Percentiles rank a stretch among this genome's conserved stretches.
These are phyloP conservation scores for Myxozyma mucilagina DNA, from an alignment of 805 yeast genomes.

Conservation along the genomic window DNA sequence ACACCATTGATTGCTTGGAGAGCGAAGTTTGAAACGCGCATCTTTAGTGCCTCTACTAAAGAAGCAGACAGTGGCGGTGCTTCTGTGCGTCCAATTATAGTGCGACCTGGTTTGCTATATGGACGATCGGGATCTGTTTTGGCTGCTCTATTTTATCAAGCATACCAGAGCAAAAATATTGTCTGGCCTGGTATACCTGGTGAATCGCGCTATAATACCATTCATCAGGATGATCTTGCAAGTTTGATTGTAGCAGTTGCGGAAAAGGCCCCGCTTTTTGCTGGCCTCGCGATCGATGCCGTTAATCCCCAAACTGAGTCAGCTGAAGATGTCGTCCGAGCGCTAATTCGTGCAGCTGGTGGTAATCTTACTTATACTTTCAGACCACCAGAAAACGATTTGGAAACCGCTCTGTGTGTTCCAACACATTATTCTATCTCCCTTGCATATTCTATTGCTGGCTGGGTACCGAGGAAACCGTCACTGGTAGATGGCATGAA, in stretches of 20 bases:
- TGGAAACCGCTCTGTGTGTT: conserved; percentile 12
- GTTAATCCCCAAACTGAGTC: conserved; percentile 13
- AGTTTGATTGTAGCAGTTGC: conserved; percentile 9
- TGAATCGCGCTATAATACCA: conserved; percentile 11
- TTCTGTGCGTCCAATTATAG: conserved; percentile 12
- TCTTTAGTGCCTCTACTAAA: conserved; percentile 4
- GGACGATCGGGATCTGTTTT: conserved; percentile 17
- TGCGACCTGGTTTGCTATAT: conserved; percentile 19
- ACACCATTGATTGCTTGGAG: conserved; percentile 18
- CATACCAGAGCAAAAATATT: conserved; percentile 7
- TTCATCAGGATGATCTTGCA: conserved; percentile 21
- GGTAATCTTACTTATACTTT: conserved; percentile 7
- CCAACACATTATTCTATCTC: conserved; percentile 6
- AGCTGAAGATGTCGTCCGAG: conserved; percentile 12
- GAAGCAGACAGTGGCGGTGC: conserved; percentile 8
- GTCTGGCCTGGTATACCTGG: conserved; percentile 19
- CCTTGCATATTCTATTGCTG: conserved; percentile 12
- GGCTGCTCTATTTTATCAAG: conserved; percentile 9
- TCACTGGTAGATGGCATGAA: conserved; percentile 22
- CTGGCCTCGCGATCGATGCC: conserved; percentile 17
- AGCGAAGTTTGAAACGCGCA: conserved; percentile 15
- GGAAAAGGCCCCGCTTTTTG: conserved; percentile 15
- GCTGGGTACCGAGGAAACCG: conserved; percentile 18
- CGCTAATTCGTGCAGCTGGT: conserved; percentile 15
- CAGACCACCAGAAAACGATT: conserved; percentile 10